Evolutionary conservation across 208 protist genomes (phyloP), one percentile per base, ranked within the genome.

Genomic region (Crithidia bombi): DNA sequence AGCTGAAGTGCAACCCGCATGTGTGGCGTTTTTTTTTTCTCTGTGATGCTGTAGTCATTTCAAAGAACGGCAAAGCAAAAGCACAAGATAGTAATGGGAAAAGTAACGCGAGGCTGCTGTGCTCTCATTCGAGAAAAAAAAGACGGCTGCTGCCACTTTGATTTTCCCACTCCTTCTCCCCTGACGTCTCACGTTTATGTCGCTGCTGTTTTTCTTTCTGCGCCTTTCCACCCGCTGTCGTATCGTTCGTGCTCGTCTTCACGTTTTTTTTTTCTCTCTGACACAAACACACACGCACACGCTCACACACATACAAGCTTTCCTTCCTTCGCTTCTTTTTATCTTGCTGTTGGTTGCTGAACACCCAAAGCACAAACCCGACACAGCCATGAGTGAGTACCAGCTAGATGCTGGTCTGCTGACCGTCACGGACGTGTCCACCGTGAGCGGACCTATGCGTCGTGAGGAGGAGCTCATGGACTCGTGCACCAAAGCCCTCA

Each of bases 361-460:
- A 50, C 26, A 38, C 23, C 26, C 7, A 54, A 3, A 28, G 59
- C 12, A 6, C 28, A 46, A 25, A 23, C n/a, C n/a, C n/a, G n/a
- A n/a, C n/a, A n/a, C n/a, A n/a, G 39, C 33, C 43, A 69, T 93
- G 87, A 84, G 62, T 30, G 81, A 94, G 69, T 93, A 89, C 64
- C 78, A 94, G 35, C 46, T 96, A 33, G 91, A 96, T 59, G 73
- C 83, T 19, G 91, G 91, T 39, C 79, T 94, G 26, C 82, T 96
- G 50, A 85, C 81, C 62, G 75, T 94, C 46, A 93, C 91, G 19
- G 84, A 96, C 63, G 71, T 76, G 14, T 89, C 89, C 33, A 57
- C 92, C 33, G 88, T 96, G 64, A 94, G 89, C 73, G 91, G 91
- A 7, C 87, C 87, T 23, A 89, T 84, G 82, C 86, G 89, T 38